phyloP scores from a whole-genome alignment of 148 eudicot genomes.

The Fagopyrum esculentum region DNA sequence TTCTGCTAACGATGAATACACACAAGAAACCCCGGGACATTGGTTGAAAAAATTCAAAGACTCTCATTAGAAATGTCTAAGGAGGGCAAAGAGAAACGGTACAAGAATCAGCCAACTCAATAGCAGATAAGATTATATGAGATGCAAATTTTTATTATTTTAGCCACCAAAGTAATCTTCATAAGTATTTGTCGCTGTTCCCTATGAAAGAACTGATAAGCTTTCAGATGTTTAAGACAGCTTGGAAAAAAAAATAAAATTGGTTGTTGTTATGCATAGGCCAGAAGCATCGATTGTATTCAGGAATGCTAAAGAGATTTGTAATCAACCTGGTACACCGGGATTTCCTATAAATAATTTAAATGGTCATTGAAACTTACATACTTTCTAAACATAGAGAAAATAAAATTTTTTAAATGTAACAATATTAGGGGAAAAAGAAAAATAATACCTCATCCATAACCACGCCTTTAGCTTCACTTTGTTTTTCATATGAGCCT shows the following conservation, averaged over 20 bases:
- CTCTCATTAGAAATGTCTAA: neutral
- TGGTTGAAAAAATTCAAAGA: neutral
- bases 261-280: neutral
- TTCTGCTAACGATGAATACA: neutral
- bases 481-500: slow-evolving; percentile 33
- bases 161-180: neutral
- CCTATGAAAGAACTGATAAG: neutral
- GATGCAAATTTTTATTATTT: neutral
- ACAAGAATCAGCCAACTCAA: neutral
- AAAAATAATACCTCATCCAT: slow-evolving; percentile 23
- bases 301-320: neutral
- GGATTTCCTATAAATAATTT: neutral
- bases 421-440: neutral
- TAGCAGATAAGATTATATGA: neutral
- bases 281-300: neutral
- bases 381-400: neutral
- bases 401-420: neutral
- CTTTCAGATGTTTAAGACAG: neutral
- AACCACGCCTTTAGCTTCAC: slow-evolving; percentile 22
- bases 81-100: neutral
- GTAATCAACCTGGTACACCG: neutral
- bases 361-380: neutral
- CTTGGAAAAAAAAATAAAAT: neutral
- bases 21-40: neutral
- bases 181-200: neutral